phyloP scores from a whole-genome alignment of 2,329 filamentous ascomycete genomes.

The Escovopsis sp. region DNA sequence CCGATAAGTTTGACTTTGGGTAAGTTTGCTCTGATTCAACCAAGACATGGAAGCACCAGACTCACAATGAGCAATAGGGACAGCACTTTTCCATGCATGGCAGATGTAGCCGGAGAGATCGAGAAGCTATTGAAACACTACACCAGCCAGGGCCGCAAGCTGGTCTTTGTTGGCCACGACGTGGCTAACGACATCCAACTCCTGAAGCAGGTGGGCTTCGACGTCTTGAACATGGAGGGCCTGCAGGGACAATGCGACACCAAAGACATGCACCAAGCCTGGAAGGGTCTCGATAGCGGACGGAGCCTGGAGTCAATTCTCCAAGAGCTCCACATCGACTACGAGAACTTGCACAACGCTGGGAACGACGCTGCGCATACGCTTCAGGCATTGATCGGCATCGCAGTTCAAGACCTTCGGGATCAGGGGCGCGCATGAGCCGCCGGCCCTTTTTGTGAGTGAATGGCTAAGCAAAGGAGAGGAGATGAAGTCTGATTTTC shows the following conservation, averaged over 20 bases:
- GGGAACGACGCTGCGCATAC: conserved; percentile 79
- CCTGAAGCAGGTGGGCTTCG: conserved; percentile 49
- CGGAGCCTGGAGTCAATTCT: conserved; percentile 49
- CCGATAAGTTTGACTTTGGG: conserved; percentile 64
- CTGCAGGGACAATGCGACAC: conserved; percentile 60
- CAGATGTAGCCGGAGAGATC: conserved; percentile 21
- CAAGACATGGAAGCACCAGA: neutral
- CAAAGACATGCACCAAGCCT: conserved; percentile 50
- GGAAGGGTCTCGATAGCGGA: conserved; percentile 36
- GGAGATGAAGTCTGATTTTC: conserved; percentile 3
- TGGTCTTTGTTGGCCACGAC: conserved; percentile 65
- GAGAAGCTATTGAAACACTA: conserved; percentile 18
- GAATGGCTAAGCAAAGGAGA: neutral
- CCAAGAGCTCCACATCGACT: conserved; percentile 44
- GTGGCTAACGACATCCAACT: conserved; percentile 52
- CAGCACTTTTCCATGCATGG: conserved; percentile 25
- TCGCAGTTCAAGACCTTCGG: conserved; percentile 15
- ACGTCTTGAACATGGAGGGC: conserved; percentile 34
- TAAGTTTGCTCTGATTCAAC: conserved; percentile 21
- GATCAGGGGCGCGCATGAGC: conserved; percentile 1
- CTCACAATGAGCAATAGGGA: conserved; percentile 16
- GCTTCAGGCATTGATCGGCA: conserved; percentile 52
- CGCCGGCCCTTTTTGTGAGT: too few relatives aligned
- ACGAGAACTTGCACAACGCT: conserved; percentile 65
- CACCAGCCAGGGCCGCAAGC: too few relatives aligned